A percentile compares a stretch with the other conserved stretches of the same genome.
These are phyloP conservation scores for Phialophora chinensis DNA, from an alignment of 2,329 filamentous ascomycete species.

Conservation along the genomic window DNA sequence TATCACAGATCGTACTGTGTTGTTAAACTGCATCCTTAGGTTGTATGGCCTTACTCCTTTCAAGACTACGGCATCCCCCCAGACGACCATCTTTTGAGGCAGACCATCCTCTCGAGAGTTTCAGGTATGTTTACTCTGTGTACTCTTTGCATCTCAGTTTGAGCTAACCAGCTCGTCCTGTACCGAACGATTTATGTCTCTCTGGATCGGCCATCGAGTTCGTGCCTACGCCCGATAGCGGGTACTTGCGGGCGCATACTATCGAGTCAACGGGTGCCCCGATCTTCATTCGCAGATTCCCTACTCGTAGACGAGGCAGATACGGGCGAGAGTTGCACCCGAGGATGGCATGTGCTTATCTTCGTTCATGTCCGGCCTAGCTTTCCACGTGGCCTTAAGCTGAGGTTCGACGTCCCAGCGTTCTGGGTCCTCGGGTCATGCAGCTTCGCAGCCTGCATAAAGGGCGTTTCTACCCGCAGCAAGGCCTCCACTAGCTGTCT, in stretches of 20 bases:
- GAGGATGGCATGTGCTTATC: background rate
- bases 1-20: background rate
- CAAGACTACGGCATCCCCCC: background rate
- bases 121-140: background rate
- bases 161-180: background rate
- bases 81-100: background rate
- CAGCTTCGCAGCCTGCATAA: slow-evolving; percentile 8
- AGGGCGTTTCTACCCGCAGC: background rate
- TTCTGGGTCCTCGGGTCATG: background rate
- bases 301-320: background rate
- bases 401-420: background rate
- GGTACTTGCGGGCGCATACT: background rate
- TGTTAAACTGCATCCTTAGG: background rate
- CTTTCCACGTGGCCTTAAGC: slow-evolving; percentile 1
- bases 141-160: background rate
- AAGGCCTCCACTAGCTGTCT: slow-evolving; percentile 2
- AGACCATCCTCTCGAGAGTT: background rate
- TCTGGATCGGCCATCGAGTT: background rate
- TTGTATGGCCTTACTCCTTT: background rate
- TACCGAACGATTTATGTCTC: background rate
- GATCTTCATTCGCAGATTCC: background rate
- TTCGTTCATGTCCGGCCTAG: background rate
- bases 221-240: background rate
- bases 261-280: background rate
- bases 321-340: background rate